These are phyloP conservation scores for Candida peoriensis DNA, from an alignment of 805 yeast species.

Conservation along the genomic window DNA sequence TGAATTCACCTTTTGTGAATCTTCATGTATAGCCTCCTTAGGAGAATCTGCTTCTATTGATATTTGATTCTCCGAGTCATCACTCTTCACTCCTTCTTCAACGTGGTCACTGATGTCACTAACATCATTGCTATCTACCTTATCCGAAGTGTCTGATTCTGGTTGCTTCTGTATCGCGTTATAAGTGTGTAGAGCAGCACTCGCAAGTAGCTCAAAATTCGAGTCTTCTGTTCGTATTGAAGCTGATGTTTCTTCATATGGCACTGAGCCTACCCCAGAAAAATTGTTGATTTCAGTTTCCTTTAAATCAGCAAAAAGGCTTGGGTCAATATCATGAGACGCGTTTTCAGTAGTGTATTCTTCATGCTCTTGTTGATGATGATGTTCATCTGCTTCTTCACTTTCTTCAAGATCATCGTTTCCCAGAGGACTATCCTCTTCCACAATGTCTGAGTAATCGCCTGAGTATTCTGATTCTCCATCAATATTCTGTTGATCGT, in stretches of 20 bases:
- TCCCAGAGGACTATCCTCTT: no score
- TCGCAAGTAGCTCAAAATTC: conserved; percentile 1
- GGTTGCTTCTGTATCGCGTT: background rate
- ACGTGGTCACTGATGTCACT: no score
- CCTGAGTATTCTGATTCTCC: background rate
- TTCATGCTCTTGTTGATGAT: background rate
- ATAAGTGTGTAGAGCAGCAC: background rate
- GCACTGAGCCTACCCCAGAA: background rate
- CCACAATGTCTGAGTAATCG: background rate
- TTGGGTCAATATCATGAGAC: background rate
- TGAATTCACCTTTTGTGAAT: no score
- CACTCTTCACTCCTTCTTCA: no score
- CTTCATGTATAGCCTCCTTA: no score
- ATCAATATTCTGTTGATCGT: background rate
- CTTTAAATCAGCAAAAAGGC: background rate
- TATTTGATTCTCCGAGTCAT: no score
- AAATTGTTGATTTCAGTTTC: background rate
- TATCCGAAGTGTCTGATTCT: background rate
- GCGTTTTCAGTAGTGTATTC: background rate
- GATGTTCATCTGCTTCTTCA: background rate
- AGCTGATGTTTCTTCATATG: background rate
- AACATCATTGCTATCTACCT: no score
- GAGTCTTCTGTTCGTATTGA: background rate
- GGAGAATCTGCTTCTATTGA: no score
- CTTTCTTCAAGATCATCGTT: background rate